phyloP scores from a whole-genome alignment of 768 basidiomycete species.

The Stropharia rugosoannulata region DNA sequence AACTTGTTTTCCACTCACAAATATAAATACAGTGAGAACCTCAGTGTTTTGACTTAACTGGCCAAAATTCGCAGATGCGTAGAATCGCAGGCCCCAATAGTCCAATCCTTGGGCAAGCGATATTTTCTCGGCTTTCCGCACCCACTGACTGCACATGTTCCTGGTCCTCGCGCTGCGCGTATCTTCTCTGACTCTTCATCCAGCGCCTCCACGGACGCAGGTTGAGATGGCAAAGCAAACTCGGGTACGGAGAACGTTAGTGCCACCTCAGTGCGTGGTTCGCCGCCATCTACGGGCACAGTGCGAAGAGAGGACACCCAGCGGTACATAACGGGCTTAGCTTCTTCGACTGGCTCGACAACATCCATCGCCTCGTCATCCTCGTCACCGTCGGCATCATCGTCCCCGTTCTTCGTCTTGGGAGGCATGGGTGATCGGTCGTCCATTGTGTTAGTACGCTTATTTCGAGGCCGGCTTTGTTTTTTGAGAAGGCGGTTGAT shows the following conservation, averaged over 20 bases:
- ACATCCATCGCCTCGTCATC: constrained; percentile 33
- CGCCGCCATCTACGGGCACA: constrained; percentile 13
- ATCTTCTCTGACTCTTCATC: constrained; percentile 12
- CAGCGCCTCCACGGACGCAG: constrained; percentile 5
- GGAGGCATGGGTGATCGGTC: constrained; percentile 36
- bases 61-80: constrained; percentile 61
- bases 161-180: constrained; percentile 20
- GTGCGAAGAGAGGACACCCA: constrained; percentile 64
- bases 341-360: constrained; percentile 33
- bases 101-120: constrained; percentile 61
- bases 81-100: constrained; percentile 66
- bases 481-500: constrained; percentile 89
- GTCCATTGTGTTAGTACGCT: constrained; percentile 53
- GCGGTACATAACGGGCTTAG: constrained; percentile 60
- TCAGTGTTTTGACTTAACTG: constrained; percentile 10
- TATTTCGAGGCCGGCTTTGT: constrained; percentile 67
- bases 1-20: neutral
- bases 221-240: constrained; percentile 8
- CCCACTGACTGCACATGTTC: constrained; percentile 55
- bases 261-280: constrained; percentile 36
- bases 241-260: constrained; percentile 58
- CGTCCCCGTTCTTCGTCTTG: constrained; percentile 26
- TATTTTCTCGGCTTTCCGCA: constrained; percentile 61
- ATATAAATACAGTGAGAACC: neutral
- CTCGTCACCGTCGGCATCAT: constrained; percentile 41